A percentile compares a stretch with the other conserved stretches of the same genome.
These are phyloP conservation scores for Kwoniella pini DNA, from an alignment of 768 basidiomycete genomes.

Conservation along the genomic window DNA sequence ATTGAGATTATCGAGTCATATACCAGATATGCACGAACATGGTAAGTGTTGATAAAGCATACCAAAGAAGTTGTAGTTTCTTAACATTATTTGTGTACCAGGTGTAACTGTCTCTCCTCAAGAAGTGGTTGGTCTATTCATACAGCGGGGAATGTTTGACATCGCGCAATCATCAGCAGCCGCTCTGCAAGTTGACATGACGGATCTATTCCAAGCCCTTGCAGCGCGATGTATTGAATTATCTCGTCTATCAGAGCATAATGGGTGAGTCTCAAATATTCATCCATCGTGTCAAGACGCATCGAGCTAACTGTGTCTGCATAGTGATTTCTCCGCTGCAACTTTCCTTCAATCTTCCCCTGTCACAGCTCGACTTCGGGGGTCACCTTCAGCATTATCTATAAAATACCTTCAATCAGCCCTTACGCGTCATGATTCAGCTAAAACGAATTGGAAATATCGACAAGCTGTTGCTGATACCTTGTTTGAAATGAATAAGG, in stretches of 20 bases:
- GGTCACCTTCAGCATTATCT: conserved; percentile 73
- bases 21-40: conserved; percentile 61
- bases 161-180: conserved; percentile 75
- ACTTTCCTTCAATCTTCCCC: conserved; percentile 67
- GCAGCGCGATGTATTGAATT: conserved; percentile 77
- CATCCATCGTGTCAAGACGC: neutral
- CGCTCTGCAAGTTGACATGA: conserved; percentile 79
- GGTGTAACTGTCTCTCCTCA: conserved; percentile 48
- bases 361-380: conserved; percentile 72
- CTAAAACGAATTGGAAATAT: conserved; percentile 72
- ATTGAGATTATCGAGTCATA: conserved; percentile 70
- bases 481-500: conserved; percentile 66
- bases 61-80: neutral
- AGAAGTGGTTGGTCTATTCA: conserved; percentile 73
- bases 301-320: neutral
- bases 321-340: conserved; percentile 64
- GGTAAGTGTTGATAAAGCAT: conserved; percentile 59
- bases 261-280: conserved; percentile 56
- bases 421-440: conserved; percentile 73
- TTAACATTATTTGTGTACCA: neutral
- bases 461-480: conserved; percentile 74
- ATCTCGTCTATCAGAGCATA: conserved; percentile 51
- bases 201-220: conserved; percentile 75
- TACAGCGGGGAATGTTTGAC: conserved; percentile 76
- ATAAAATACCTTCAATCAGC: conserved; percentile 85